phyloP scores from a whole-genome alignment of 805 yeast species.

The Helenozyma baotianmanensis region DNA sequence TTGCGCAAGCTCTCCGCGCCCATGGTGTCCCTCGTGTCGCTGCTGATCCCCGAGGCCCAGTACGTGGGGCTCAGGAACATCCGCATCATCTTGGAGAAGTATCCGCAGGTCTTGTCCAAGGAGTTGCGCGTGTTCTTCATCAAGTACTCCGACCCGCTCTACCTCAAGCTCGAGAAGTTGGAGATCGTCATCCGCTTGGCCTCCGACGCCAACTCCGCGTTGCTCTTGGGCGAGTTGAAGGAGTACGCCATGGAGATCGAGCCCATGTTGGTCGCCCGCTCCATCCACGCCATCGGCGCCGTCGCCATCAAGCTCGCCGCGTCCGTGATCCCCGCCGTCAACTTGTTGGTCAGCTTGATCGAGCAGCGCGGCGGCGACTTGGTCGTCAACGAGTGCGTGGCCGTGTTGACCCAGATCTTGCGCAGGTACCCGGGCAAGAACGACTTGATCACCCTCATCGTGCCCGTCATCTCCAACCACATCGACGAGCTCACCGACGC shows the following conservation, averaged over 20 bases:
- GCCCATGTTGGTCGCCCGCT: constrained; percentile 63
- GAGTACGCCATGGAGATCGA: constrained; percentile 87
- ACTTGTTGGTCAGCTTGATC: constrained; percentile 52
- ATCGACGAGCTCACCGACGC: constrained; percentile 44
- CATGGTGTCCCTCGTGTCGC: constrained; percentile 77
- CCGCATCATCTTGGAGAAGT: constrained; percentile 81
- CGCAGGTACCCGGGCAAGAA: constrained; percentile 58
- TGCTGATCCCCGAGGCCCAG: constrained; percentile 87
- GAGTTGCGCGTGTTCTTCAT: constrained; percentile 88
- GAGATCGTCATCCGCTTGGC: constrained; percentile 71
- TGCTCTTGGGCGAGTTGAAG: constrained; percentile 64
- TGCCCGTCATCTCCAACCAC: constrained; percentile 50
- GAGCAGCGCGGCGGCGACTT: constrained; percentile 61
- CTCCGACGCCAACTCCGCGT: constrained; percentile 51
- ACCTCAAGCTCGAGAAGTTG: constrained; percentile 70
- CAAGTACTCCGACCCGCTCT: constrained; percentile 79
- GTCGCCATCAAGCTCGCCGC: constrained; percentile 61
- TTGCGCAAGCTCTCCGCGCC: constrained; percentile 79
- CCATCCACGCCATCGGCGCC: constrained; percentile 66
- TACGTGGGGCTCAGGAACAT: constrained; percentile 90
- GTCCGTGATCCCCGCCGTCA: constrained; percentile 54
- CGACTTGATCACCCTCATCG: constrained; percentile 45
- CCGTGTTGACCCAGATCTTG: constrained; percentile 59
- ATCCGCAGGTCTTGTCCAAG: constrained; percentile 70
- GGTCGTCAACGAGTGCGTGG: constrained; percentile 54